Base-by-base conservation (phyloP, 1,284 basidiomycete species). In the Ganoderma resinaceum region DNA sequence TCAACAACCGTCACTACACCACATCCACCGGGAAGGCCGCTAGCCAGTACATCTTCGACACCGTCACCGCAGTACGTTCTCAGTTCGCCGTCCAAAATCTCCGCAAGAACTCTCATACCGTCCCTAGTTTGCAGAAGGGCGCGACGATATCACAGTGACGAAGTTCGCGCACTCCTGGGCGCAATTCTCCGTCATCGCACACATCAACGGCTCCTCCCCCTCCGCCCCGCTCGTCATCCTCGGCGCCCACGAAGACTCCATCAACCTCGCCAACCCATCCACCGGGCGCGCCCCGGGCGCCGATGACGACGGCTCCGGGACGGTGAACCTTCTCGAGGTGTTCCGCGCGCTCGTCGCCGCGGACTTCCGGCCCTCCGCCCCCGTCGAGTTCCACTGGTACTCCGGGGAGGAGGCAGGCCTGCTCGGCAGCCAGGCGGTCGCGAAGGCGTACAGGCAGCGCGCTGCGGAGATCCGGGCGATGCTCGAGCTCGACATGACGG, bases 241-340 rank as follows among this genome's bases (percentile, higher is more conserved):
- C 46, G 89, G 88, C 20, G 87, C 89, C 0, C 91, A 92, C 76
- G 86, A 89, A 78, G 90, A 92, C 77, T 86, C 84, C 6, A 88
- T 88, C 75, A 90, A 90, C 77, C 78, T 83, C 68, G 75, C 66
- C 72, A 80, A 70, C 65, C 82, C 82, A 0, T 78, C 78, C 9
- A 78, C 68, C 70, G 84, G 83, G 9, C 84, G 87, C 59, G 87
- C 89, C n/a, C 89, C 89, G 58, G 87, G 84, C 76, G 90, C 89
- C 0, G 91, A 92, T 73, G 91, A 92, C 74, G 90, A 92, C 75
- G 91, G 90, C 20, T 88, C 87, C 12, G 91, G 91, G 16, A 87
- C 87, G 6, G 90, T 91, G 60, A 90, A 90, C 52, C 82, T 89
- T 38, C 80, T 94, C 35, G 89, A 90, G 75, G 86, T 68, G 62